phyloP scores from a whole-genome alignment of 2,329 filamentous ascomycete genomes.

The Madurella mycetomatis region DNA sequence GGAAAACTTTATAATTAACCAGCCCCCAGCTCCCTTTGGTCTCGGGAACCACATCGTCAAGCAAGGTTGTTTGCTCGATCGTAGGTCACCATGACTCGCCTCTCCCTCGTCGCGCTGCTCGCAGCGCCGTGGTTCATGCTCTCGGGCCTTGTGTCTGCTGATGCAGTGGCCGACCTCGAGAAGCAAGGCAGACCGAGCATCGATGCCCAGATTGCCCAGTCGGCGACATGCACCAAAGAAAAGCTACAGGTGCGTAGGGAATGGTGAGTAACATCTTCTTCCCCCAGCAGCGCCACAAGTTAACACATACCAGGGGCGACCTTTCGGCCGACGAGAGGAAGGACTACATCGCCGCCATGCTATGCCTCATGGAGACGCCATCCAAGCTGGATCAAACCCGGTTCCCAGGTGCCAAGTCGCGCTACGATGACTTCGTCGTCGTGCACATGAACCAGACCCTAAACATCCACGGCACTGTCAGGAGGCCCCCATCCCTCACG shows the following conservation, averaged over 20 bases:
- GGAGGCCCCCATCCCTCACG: neutral
- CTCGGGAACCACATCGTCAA: neutral
- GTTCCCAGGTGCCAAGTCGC: conserved; percentile 31
- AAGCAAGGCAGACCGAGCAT: conserved; percentile 26
- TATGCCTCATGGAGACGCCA: conserved; percentile 31
- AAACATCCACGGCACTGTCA: conserved; percentile 29
- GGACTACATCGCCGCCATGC: conserved; percentile 32
- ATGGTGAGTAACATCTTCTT: conserved; percentile 22
- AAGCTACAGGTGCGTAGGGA: conserved; percentile 30
- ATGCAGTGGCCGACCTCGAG: conserved; percentile 29
- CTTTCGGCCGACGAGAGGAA: conserved; percentile 27
- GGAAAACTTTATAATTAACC: conserved; percentile 2
- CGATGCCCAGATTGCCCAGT: conserved; percentile 29
- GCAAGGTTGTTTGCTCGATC: neutral
- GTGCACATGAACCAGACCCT: conserved; percentile 35
- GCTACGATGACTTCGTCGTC: conserved; percentile 37
- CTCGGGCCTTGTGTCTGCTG: conserved; percentile 20
- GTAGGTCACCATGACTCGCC: conserved; percentile 23
- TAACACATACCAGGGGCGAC: conserved; percentile 27
- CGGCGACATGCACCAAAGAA: conserved; percentile 31
- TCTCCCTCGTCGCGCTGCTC: conserved; percentile 23
- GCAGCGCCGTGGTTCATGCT: conserved; percentile 23
- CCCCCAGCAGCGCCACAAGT: neutral
- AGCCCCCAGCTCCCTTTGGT: neutral
- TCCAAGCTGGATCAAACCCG: conserved; percentile 29